A percentile compares a stretch with the other conserved stretches of the same genome.
Evolutionary conservation across 163 green algal species (phyloP).

Genomic region (Botryococcus braunii): DNA sequence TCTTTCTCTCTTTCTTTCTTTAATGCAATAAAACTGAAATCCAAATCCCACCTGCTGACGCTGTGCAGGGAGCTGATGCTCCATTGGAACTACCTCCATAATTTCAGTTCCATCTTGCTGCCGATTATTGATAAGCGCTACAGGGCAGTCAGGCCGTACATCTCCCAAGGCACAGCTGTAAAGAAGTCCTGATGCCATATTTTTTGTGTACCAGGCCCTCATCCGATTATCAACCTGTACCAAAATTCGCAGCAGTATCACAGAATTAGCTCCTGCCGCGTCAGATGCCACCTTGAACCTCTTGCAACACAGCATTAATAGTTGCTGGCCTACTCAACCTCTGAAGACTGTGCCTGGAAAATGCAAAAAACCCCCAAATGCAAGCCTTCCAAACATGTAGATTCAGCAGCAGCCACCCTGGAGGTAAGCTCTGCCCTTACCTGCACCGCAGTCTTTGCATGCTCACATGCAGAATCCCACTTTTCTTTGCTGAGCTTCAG

Average conservation of each 20-base stretch:
- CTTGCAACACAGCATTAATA: too few relatives aligned
- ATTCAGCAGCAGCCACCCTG: too few relatives aligned
- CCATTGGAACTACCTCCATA: constrained; percentile 29
- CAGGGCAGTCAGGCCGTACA: constrained; percentile 17
- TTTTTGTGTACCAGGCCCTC: constrained; percentile 32
- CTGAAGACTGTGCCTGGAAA: too few relatives aligned
- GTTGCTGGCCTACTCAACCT: too few relatives aligned
- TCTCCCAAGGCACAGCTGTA: constrained; percentile 32
- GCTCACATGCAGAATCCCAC: constrained; percentile 36
- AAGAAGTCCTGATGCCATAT: constrained; percentile 26
- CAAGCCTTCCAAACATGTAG: too few relatives aligned
- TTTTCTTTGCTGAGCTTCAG: constrained; percentile 37
- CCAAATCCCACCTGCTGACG: constrained; percentile 20
- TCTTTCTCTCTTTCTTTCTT: too few relatives aligned
- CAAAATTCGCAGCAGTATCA: too few relatives aligned
- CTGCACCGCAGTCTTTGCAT: constrained; percentile 32
- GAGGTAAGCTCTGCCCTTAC: too few relatives aligned
- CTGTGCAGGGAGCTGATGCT: constrained; percentile 28
- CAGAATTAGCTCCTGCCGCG: too few relatives aligned
- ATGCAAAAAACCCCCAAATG: too few relatives aligned
- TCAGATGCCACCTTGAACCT: too few relatives aligned
- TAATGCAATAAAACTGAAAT: too few relatives aligned
- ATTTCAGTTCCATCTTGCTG: constrained; percentile 10
- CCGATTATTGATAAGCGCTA: constrained; percentile 27
- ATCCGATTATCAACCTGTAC: constrained; percentile 30